Conservation (phyloP, 768 basidiomycete species). For the Pleurotus giganteus region DNA sequence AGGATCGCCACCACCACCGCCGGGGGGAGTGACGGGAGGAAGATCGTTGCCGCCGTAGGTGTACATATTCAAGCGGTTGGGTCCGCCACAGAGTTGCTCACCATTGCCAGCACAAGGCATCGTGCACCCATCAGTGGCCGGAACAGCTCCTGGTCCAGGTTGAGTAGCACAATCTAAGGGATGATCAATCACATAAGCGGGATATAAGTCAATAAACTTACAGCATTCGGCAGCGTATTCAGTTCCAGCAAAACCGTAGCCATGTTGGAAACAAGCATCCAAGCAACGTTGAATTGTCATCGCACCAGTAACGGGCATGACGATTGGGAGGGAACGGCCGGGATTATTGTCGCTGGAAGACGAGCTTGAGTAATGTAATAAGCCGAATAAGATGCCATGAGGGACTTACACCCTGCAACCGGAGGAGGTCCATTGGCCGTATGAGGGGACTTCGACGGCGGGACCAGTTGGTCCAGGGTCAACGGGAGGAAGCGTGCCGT, state of each 20-base stretch:
- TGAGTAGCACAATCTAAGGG: slow-evolving; percentile 11
- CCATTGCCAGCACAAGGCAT: slow-evolving; percentile 16
- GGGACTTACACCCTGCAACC: slow-evolving; percentile 3
- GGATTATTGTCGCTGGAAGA: background rate
- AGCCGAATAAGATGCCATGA: background rate
- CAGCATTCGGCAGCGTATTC: slow-evolving; percentile 31
- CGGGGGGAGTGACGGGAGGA: slow-evolving; percentile 3
- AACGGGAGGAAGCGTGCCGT: background rate
- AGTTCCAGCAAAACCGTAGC: slow-evolving; percentile 47
- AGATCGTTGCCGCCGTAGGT: slow-evolving; percentile 5
- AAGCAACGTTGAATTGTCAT: slow-evolving; percentile 12
- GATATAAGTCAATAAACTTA: background rate
- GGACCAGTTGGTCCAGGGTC: slow-evolving; percentile 3
- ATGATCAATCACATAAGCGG: background rate
- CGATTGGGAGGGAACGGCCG: slow-evolving; percentile 3
- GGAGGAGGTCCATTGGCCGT: slow-evolving; percentile 2
- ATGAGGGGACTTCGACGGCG: background rate
- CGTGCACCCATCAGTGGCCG: slow-evolving; percentile 11
- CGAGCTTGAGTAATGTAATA: background rate
- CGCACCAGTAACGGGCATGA: background rate
- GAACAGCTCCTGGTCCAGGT: slow-evolving; percentile 5
- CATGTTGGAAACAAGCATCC: slow-evolving; percentile 14
- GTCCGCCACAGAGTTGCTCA: slow-evolving; percentile 17
- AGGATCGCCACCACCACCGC: background rate
- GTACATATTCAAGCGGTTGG: slow-evolving; percentile 11